Evolutionary conservation across 2,329 filamentous ascomycete species (phyloP), one percentile per base, ranked within the genome.

Genomic region (Claviceps sp.): DNA sequence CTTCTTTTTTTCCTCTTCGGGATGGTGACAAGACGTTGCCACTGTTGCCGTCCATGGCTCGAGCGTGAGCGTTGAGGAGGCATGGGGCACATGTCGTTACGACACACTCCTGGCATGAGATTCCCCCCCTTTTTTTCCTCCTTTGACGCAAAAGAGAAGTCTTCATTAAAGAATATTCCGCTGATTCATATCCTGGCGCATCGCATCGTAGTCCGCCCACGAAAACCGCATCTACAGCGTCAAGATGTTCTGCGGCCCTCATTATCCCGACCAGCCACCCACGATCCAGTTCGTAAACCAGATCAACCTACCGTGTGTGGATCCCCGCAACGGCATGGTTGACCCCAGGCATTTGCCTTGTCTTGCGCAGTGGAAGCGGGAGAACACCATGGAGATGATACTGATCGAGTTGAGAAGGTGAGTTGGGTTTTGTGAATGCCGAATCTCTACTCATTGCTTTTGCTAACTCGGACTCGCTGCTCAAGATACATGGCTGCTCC

Each of bases 201-300:
- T 24, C 20, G 43, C 40, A 43, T 13, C 4, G 14, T 63, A 93
- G 87, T 95, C 89, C 70, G 89, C 85, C 56, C 91, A 97, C 68
- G 93, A 98, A 76, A 98, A 98, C 72, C 86, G 93, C 63, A 98
- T 98, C 73, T 98, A 98, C 77, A 94, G 88, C 60, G 79, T 98
- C 62, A 94, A 91, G 71, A 95, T 98, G 74, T 85, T 95, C 73
- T 98, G 93, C 73, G 90, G 89, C 56, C 77, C 82, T 48, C 75
- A 86, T 53, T 98, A 98, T 68, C 93, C 93, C 50, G 89, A 95
- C 66, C 75, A 80, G 56, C 93, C 93, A 46, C 93, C 93, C 0
- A 82, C 85, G 50, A 87, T 98, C 63, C 84, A 91, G 63, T 98
- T 98, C 70, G 82, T 93, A 62, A 95, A 86, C 62, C 86, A 88